Percentiles rank a stretch among this genome's conserved stretches.
These are phyloP conservation scores for Globisporangium cederbergense DNA, from an alignment of 352 stramenopile genomes.

Conservation along the genomic window DNA sequence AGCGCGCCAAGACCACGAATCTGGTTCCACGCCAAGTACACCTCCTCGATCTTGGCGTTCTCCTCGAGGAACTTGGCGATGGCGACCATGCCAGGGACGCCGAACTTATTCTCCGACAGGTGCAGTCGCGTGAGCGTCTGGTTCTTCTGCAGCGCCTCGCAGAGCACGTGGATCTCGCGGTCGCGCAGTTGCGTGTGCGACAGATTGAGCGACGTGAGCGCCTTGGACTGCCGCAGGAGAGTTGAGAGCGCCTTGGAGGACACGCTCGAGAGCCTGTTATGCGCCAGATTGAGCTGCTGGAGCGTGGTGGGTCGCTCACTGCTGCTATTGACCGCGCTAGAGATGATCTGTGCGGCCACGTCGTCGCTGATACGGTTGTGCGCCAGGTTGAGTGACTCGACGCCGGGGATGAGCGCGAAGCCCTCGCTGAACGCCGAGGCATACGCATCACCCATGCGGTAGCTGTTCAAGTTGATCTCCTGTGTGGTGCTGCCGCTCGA, in stretches of 20 bases:
- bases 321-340: slow-evolving; percentile 18
- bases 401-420: slow-evolving; percentile 56
- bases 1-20: slow-evolving; percentile 62
- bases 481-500: slow-evolving; percentile 40
- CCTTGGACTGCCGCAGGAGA: slow-evolving; percentile 41
- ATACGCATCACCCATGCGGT: slow-evolving; percentile 64
- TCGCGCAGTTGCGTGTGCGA: slow-evolving; percentile 64
- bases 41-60: slow-evolving; percentile 70
- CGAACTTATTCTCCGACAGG: slow-evolving; percentile 75
- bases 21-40: slow-evolving; percentile 78
- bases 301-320: slow-evolving; percentile 22
- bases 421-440: slow-evolving; percentile 53
- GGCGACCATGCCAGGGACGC: slow-evolving; percentile 47
- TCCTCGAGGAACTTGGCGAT: slow-evolving; percentile 74
- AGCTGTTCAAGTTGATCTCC: slow-evolving; percentile 71
- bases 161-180: slow-evolving; percentile 61
- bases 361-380: slow-evolving; percentile 69
- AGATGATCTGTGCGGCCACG: slow-evolving; percentile 51
- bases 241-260: slow-evolving; percentile 39
- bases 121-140: slow-evolving; percentile 59
- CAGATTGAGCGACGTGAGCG: slow-evolving; percentile 60
- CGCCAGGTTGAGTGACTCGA: slow-evolving; percentile 67
- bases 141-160: slow-evolving; percentile 70
- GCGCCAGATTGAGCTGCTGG: slow-evolving; percentile 59
- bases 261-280: slow-evolving; percentile 45